A percentile compares a stretch with the other conserved stretches of the same genome.
These are phyloP conservation scores for Erythrophleum fordii DNA, from an alignment of 306 rosid genomes.

Conservation along the genomic window DNA sequence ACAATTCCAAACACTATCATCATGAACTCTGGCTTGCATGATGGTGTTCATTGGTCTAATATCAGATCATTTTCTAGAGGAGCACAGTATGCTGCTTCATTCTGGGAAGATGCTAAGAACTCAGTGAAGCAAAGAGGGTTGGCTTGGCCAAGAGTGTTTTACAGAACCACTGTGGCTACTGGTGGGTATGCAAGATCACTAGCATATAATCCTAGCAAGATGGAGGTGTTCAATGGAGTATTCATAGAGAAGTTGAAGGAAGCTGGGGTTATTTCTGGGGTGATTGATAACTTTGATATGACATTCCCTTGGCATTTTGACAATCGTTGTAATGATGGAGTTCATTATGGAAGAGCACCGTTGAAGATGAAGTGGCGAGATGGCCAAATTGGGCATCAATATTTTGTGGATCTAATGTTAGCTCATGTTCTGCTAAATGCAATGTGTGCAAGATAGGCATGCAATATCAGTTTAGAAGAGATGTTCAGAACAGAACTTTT, in stretches of 20 bases:
- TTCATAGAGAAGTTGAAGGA: constrained; percentile 71
- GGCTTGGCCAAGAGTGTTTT: constrained; percentile 69
- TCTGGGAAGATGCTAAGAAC: constrained; percentile 79
- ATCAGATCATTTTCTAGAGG: constrained; percentile 74
- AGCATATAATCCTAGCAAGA: constrained; percentile 85
- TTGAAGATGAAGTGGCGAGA: constrained; percentile 84
- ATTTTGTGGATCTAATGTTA: constrained; percentile 91
- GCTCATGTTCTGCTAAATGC: constrained; percentile 87
- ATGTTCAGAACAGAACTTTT: too few species aligned
- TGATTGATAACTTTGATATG: constrained; percentile 89
- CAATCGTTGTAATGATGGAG: constrained; percentile 93
- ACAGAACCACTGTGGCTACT: constrained; percentile 82
- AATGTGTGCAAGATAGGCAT: constrained; percentile 55
- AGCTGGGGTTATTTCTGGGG: constrained; percentile 67
- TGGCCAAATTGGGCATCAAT: constrained; percentile 90
- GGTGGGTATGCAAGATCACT: constrained; percentile 88
- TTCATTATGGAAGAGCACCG: constrained; percentile 95
- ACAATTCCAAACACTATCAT: constrained; percentile 78
- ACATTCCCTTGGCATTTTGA: constrained; percentile 97
- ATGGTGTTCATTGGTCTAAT: constrained; percentile 76
- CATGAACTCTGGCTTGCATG: constrained; percentile 95
- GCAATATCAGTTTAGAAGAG: background rate
- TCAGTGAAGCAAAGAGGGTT: constrained; percentile 67
- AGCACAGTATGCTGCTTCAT: constrained; percentile 74
- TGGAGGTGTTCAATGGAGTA: constrained; percentile 88